phyloP scores from a whole-genome alignment of 1,284 basidiomycete genomes.

The Heterobasidion irregulare region DNA sequence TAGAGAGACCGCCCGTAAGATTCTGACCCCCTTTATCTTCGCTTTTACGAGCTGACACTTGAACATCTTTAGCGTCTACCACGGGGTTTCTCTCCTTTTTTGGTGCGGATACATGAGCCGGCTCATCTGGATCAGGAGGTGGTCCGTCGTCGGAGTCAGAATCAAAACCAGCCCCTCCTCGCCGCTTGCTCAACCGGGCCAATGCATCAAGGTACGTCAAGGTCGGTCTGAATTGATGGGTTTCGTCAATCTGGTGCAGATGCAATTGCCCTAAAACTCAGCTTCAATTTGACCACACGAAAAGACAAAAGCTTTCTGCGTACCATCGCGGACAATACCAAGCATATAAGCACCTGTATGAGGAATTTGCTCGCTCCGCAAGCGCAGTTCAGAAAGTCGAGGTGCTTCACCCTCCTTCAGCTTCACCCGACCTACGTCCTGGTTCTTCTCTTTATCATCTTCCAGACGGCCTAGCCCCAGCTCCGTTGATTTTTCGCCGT shows the following conservation, averaged over 20 bases:
- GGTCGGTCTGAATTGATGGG: slow-evolving; percentile 72
- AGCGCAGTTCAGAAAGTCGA: slow-evolving; percentile 55
- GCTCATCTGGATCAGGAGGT: slow-evolving; percentile 72
- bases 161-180: slow-evolving; percentile 43
- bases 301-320: slow-evolving; percentile 12
- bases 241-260: slow-evolving; percentile 69
- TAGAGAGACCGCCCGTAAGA: slow-evolving; percentile 49
- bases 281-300: background rate
- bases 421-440: slow-evolving; percentile 40
- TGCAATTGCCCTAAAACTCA: slow-evolving; percentile 51
- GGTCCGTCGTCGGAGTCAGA: slow-evolving; percentile 72
- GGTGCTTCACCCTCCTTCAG: slow-evolving; percentile 43
- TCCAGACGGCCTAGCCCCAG: slow-evolving; percentile 54
- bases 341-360: slow-evolving; percentile 62
- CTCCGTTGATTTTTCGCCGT: slow-evolving; percentile 53
- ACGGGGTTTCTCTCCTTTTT: slow-evolving; percentile 48
- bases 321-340: slow-evolving; percentile 66
- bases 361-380: slow-evolving; percentile 63
- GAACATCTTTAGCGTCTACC: slow-evolving; percentile 62
- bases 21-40: slow-evolving; percentile 44
- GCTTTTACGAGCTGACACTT: slow-evolving; percentile 59
- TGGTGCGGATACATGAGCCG: slow-evolving; percentile 29
- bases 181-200: slow-evolving; percentile 50
- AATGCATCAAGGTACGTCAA: slow-evolving; percentile 69
- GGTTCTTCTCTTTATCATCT: slow-evolving; percentile 70